Evolutionary conservation across 495 filamentous ascomycete species (phyloP).

Genomic region (Lichenothelia convexa): DNA sequence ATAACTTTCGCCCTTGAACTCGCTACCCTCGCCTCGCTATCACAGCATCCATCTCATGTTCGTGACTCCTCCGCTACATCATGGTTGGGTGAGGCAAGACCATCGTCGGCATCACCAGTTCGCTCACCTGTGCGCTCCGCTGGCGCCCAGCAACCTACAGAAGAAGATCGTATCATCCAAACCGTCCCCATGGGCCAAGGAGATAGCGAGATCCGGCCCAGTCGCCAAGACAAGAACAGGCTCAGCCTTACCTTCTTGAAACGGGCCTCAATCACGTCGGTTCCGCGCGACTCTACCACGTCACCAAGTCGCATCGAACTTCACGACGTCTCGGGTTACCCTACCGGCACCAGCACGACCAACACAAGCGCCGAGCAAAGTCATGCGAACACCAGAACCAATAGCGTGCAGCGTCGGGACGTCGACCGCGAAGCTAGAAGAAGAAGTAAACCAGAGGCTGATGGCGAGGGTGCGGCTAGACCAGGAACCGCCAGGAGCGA

Average conservation of each 20-base stretch:
- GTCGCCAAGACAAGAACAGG: conserved; percentile 15
- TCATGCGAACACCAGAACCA: conserved; percentile 1
- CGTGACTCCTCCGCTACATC: conserved; percentile 20
- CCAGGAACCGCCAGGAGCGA: conserved; percentile 9
- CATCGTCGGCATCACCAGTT: conserved; percentile 15
- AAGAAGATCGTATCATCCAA: neutral
- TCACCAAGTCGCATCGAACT: no score
- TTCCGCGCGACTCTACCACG: no score
- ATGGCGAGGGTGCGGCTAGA: neutral
- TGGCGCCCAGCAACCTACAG: conserved; percentile 3
- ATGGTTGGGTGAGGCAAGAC: conserved; percentile 26
- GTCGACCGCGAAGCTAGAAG: neutral
- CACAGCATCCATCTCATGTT: conserved; percentile 19
- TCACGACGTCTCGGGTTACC: no score
- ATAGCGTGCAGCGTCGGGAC: neutral
- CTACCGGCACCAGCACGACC: conserved; percentile 5
- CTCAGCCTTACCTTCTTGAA: conserved; percentile 18
- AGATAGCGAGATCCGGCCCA: conserved; percentile 5
- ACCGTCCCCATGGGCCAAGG: conserved; percentile 3
- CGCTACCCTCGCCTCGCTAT: conserved; percentile 25
- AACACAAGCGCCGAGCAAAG: conserved; percentile 4
- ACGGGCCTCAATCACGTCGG: conserved; percentile 6
- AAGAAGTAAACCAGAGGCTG: neutral
- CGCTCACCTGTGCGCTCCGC: conserved; percentile 1
- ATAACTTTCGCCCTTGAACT: conserved; percentile 44